Base-by-base conservation (phyloP, 768 basidiomycete genomes). In the Cystoderma amianthinum region DNA sequence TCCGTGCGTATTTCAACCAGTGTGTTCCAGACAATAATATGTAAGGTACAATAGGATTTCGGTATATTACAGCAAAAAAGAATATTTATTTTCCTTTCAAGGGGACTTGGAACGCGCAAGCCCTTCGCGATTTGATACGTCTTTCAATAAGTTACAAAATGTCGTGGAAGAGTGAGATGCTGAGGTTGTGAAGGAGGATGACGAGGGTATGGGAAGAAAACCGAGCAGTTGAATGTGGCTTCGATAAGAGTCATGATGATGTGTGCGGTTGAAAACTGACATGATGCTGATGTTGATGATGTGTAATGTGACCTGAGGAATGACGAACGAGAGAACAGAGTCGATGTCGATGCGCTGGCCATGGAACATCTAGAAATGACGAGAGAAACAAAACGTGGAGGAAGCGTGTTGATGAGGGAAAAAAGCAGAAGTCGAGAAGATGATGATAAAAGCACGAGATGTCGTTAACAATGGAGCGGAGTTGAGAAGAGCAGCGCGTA, bases 101-200 rank as follows among this genome's bases (percentile, higher is more conserved):
- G 57, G 54, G 61, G 55, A 50, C 56, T 55, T 36, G 45, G 54
- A 47, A 55, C 59, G 63, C 65, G 65, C 65, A 55, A 63, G 60
- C 57, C 63, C 62, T 67, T 67, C 64, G 63, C 65, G 59, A 41
- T 46, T 36, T 36, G 34, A 9, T 7, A 36, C 17, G 6, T 6
- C 6, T 17, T 19, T n/a, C 17, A 19, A 36, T 36, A 36, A 36
- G 9, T 28, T 28, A 28, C 25, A 28, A 28, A 16, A 51, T 21
- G 42, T 35, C 43, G 43, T 43, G 42, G 44, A 33, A 44, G 42
- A 39, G 39, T 32, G 49, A 39, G 43, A 43, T 45, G 53, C 48
- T 48, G 35, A 34, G 43, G 20, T 36, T 23, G 38, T 25, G 18
- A 36, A 41, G 21, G 3, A 2, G 20, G 42, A 39, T 36, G 41